Evolutionary conservation across 73 alveolate species (phyloP).

Genomic region (Paramecium primaurelia): DNA sequence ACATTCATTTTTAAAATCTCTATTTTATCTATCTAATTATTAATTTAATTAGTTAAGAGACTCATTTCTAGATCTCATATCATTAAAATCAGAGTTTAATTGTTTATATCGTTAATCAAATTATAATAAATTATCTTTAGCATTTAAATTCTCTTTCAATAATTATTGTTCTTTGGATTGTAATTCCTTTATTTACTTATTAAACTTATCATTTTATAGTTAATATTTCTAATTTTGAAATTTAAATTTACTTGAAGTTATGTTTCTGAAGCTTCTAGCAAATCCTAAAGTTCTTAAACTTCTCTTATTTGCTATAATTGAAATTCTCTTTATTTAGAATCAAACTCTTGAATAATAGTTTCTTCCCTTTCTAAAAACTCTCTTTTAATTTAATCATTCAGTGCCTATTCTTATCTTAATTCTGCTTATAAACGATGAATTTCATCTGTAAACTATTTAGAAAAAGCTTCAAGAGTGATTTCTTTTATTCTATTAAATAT

Average conservation of each 20-base stretch:
- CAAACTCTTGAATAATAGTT: background rate
- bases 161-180: background rate
- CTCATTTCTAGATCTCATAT: background rate
- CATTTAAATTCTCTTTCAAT: background rate
- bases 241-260: background rate
- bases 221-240: background rate
- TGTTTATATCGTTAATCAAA: background rate
- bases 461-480: background rate
- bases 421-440: background rate
- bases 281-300: background rate
- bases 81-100: background rate
- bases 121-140: background rate
- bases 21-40: background rate
- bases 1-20: background rate
- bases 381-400: background rate
- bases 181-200: background rate
- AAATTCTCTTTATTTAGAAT: background rate
- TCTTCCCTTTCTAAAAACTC: background rate
- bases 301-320: background rate
- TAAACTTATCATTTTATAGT: background rate
- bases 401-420: background rate
- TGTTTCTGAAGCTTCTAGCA: background rate
- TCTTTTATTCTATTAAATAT: background rate
- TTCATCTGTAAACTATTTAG: conserved; percentile 4
- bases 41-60: background rate